Conservation (phyloP, 2,329 filamentous ascomycete genomes). For the Ophiostoma pallidulum region DNA sequence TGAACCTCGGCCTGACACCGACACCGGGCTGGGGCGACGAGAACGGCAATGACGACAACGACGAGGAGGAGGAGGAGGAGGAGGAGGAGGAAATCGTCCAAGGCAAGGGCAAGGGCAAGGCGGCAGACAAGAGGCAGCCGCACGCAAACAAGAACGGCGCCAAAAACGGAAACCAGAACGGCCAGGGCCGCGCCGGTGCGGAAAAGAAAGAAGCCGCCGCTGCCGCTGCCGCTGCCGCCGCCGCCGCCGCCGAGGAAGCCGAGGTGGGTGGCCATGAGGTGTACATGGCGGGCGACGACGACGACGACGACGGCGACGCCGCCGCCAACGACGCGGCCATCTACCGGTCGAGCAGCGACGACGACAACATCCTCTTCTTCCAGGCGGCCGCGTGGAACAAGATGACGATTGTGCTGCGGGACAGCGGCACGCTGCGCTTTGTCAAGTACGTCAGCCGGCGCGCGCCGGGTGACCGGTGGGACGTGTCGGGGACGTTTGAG, state of each 20-base stretch:
- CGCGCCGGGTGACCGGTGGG: slow-evolving; percentile 86
- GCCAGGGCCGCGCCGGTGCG: too few species aligned
- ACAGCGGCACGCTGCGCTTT: slow-evolving; percentile 79
- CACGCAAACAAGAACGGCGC: too few species aligned
- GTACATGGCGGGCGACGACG: slow-evolving; percentile 87
- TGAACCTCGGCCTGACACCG: slow-evolving; percentile 81
- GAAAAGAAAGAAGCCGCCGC: slow-evolving; percentile 21
- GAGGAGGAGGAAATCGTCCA: slow-evolving; percentile 11
- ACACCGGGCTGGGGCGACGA: slow-evolving; percentile 68
- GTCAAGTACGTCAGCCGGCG: slow-evolving; percentile 87
- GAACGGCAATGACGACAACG: slow-evolving; percentile 36
- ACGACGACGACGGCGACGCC: slow-evolving; percentile 58
- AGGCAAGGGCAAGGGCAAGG: slow-evolving; percentile 17
- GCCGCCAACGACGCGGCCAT: slow-evolving; percentile 63
- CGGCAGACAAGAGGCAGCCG: slow-evolving; percentile 8
- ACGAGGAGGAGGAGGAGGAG: slow-evolving; percentile 24
- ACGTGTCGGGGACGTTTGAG: slow-evolving; percentile 70
- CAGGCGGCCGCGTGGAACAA: slow-evolving; percentile 72
- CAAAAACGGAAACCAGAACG: too few species aligned
- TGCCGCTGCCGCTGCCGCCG: slow-evolving; percentile 23
- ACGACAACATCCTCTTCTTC: slow-evolving; percentile 59
- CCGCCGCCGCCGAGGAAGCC: too few species aligned
- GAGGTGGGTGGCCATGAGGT: slow-evolving; percentile 69
- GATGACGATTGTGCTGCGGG: slow-evolving; percentile 79
- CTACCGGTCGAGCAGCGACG: slow-evolving; percentile 71